Evolutionary conservation across 768 basidiomycete genomes (phyloP).

Genomic region (Lanmaoa pseudosensibilis): DNA sequence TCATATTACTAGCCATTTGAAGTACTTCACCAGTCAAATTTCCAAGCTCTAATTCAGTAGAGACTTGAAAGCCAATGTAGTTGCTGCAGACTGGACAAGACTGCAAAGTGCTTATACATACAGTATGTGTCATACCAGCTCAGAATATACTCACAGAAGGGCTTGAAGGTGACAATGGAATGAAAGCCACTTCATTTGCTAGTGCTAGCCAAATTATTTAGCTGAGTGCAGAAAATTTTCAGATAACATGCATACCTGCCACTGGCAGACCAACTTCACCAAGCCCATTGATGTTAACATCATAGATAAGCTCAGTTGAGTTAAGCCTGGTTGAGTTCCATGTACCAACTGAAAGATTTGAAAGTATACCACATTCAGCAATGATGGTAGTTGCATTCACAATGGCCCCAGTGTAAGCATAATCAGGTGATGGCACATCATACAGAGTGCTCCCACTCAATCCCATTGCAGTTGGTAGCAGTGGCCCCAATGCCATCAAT

Average conservation of each 20-base stretch:
- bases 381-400: slow-evolving; percentile 20
- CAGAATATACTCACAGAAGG: too few species aligned
- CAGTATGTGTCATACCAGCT: too few species aligned
- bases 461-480: slow-evolving; percentile 1
- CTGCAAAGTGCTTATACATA: too few species aligned
- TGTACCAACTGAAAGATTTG: slow-evolving; percentile 1
- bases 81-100: too few species aligned
- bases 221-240: neutral
- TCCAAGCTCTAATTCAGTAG: too few species aligned
- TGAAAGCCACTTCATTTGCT: too few species aligned
- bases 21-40: too few species aligned
- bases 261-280: neutral
- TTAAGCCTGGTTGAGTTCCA: neutral
- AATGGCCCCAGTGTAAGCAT: slow-evolving; percentile 1
- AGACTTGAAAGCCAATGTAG: too few species aligned
- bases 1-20: too few species aligned
- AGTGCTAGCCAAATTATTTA: too few species aligned
- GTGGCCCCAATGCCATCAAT: neutral
- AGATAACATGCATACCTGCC: neutral
- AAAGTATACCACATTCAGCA: slow-evolving; percentile 16
- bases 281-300: neutral
- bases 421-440: slow-evolving; percentile 12
- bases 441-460: slow-evolving; percentile 6
- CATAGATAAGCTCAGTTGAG: neutral
- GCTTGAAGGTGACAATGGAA: too few species aligned